A percentile compares a stretch with the other conserved stretches of the same genome.
Evolutionary conservation across 2,329 filamentous ascomycete species (phyloP).

Genomic region (Aspergillus tamarii): DNA sequence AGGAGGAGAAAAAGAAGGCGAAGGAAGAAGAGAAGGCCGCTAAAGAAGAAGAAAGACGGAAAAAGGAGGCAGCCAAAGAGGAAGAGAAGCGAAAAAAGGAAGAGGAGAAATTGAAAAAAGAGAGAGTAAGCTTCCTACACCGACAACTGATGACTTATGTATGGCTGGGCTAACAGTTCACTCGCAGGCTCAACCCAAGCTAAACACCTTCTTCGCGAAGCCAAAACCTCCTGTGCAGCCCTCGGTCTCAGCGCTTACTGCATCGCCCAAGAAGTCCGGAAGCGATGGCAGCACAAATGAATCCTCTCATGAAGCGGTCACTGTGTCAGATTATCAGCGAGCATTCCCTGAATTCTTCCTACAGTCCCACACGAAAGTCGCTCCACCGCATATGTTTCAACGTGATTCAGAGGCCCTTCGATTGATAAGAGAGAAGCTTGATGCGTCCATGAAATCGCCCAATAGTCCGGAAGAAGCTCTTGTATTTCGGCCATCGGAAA

Average conservation of each 20-base stretch:
- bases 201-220: slow-evolving; percentile 55
- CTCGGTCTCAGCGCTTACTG: slow-evolving; percentile 30
- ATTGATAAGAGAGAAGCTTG: slow-evolving; percentile 56
- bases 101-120: slow-evolving; percentile 48
- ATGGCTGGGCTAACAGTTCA: slow-evolving; percentile 27
- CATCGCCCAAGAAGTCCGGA: slow-evolving; percentile 28
- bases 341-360: slow-evolving; percentile 82
- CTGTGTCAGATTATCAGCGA: slow-evolving; percentile 64
- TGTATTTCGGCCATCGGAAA: slow-evolving; percentile 37
- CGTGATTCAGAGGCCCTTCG: slow-evolving; percentile 62
- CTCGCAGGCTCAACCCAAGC: slow-evolving; percentile 51
- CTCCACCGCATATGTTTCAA: slow-evolving; percentile 57
- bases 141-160: neutral
- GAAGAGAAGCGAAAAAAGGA: slow-evolving; percentile 54
- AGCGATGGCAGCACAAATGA: slow-evolving; percentile 16
- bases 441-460: slow-evolving; percentile 39
- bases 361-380: slow-evolving; percentile 72
- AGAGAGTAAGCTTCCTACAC: slow-evolving; percentile 38
- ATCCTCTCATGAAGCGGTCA: slow-evolving; percentile 24
- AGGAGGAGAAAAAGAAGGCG: slow-evolving; percentile 40
- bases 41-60: slow-evolving; percentile 51
- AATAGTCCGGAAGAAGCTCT: slow-evolving; percentile 16
- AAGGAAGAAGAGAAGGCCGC: slow-evolving; percentile 54
- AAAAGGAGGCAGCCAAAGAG: slow-evolving; percentile 41
- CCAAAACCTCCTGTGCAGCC: slow-evolving; percentile 37